Percentiles rank a stretch among this genome's conserved stretches.
Conservation (phyloP, 2,329 filamentous ascomycete species). For the Aspergillus novoparasiticus region DNA sequence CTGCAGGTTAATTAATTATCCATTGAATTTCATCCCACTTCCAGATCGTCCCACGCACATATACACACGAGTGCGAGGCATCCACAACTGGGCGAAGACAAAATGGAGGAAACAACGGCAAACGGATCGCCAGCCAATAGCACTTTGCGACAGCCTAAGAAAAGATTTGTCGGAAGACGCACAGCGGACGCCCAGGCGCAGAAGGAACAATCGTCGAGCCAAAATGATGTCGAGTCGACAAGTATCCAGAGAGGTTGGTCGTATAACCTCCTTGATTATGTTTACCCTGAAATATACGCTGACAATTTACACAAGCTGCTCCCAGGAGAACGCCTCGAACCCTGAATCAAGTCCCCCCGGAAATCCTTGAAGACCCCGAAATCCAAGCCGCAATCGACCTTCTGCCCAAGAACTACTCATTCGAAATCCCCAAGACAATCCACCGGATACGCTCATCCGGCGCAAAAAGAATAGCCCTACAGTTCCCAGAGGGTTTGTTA, state of each 20-base stretch:
- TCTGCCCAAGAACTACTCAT: conserved; percentile 94
- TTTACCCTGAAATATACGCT: neutral
- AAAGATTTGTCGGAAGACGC: conserved; percentile 85
- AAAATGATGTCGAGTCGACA: conserved; percentile 66
- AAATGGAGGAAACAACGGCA: conserved; percentile 12
- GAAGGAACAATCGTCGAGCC: conserved; percentile 60
- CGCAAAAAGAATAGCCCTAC: conserved; percentile 84
- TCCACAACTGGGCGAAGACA: neutral
- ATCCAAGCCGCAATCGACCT: conserved; percentile 86
- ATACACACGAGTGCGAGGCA: too few relatives aligned
- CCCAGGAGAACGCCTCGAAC: conserved; percentile 73
- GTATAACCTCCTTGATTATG: conserved; percentile 3
- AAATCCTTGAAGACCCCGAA: conserved; percentile 80
- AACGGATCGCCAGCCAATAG: conserved; percentile 4
- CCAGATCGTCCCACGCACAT: neutral
- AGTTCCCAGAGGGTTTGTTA: conserved; percentile 93
- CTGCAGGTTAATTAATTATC: neutral
- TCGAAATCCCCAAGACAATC: conserved; percentile 98
- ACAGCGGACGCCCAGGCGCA: conserved; percentile 61
- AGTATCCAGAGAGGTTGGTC: conserved; percentile 43
- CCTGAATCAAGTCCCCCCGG: conserved; percentile 86
- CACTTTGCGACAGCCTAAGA: conserved; percentile 71
- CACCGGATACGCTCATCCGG: conserved; percentile 82
- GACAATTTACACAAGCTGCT: conserved; percentile 59
- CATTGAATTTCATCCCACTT: conserved; percentile 18